These are phyloP conservation scores for Pseudogymnoascus sp. DNA, from an alignment of 2,329 filamentous ascomycete species.

Conservation along the genomic window DNA sequence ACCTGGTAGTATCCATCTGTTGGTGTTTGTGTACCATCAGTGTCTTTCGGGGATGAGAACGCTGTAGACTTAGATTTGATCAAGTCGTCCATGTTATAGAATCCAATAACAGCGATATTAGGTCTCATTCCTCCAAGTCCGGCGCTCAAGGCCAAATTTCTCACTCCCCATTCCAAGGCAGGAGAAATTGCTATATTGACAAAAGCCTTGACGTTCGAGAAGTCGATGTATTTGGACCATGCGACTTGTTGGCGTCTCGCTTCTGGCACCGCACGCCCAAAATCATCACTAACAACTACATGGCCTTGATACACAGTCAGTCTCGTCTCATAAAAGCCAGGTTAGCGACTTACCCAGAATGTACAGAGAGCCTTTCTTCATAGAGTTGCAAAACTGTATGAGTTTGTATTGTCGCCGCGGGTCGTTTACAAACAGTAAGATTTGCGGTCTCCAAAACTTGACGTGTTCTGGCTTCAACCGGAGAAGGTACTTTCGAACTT, in stretches of 20 bases:
- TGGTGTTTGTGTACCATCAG: not conserved
- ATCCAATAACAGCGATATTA: conserved; percentile 76
- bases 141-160: conserved; percentile 74
- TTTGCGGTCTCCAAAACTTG: conserved; percentile 88
- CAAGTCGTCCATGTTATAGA: conserved; percentile 73
- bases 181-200: conserved; percentile 81
- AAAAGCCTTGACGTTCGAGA: conserved; percentile 80
- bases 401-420: conserved; percentile 74
- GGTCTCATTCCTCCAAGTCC: conserved; percentile 83
- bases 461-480: conserved; percentile 82
- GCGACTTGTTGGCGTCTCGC: conserved; percentile 72
- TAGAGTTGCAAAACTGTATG: conserved; percentile 83
- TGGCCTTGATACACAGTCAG: conserved; percentile 60
- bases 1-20: not conserved
- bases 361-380: conserved; percentile 82
- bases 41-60: conserved; percentile 20
- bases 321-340: not conserved
- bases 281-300: conserved; percentile 80
- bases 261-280: conserved; percentile 69
- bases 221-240: conserved; percentile 84
- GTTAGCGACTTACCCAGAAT: conserved; percentile 11
- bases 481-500: conserved; percentile 80
- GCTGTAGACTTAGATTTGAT: conserved; percentile 40
- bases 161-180: conserved; percentile 73
- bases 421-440: conserved; percentile 76